phyloP scores from a whole-genome alignment of 2,329 filamentous ascomycete species.

The Penicillium sp. region DNA sequence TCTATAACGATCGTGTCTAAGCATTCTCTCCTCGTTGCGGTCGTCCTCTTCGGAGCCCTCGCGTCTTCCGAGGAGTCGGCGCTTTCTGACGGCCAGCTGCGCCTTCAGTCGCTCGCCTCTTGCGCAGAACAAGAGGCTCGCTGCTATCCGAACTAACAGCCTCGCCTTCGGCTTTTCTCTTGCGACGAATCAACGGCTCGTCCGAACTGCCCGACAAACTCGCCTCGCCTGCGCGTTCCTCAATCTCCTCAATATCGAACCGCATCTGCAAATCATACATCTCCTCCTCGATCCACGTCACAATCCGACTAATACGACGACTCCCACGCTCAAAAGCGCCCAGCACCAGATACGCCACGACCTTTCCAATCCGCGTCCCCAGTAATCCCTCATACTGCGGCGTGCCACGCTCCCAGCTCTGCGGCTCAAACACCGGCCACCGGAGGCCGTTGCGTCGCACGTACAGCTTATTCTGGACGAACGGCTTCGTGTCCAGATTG shows the following conservation, averaged over 20 bases:
- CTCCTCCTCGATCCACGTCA: neutral
- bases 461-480: neutral
- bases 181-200: too few relatives aligned
- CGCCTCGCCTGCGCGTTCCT: neutral
- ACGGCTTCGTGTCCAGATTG: neutral
- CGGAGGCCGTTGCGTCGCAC: neutral
- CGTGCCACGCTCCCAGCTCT: slow-evolving; percentile 4
- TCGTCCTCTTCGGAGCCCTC: too few relatives aligned
- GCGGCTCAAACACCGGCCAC: neutral
- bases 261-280: neutral
- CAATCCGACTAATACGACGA: neutral
- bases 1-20: too few relatives aligned
- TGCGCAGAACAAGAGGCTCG: too few relatives aligned
- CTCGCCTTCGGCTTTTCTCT: too few relatives aligned
- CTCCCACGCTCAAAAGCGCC: slow-evolving; percentile 2
- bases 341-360: slow-evolving; percentile 5
- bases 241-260: neutral
- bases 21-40: too few relatives aligned
- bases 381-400: slow-evolving; percentile 5
- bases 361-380: slow-evolving; percentile 4
- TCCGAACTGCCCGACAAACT: too few relatives aligned
- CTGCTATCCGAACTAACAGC: too few relatives aligned
- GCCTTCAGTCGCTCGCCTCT: too few relatives aligned
- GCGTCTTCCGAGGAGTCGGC: too few relatives aligned
- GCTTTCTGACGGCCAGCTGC: too few relatives aligned